A percentile compares a stretch with the other conserved stretches of the same genome.
phyloP scores from a whole-genome alignment of 129 eudicot genomes.

The Artemisia argyi region DNA sequence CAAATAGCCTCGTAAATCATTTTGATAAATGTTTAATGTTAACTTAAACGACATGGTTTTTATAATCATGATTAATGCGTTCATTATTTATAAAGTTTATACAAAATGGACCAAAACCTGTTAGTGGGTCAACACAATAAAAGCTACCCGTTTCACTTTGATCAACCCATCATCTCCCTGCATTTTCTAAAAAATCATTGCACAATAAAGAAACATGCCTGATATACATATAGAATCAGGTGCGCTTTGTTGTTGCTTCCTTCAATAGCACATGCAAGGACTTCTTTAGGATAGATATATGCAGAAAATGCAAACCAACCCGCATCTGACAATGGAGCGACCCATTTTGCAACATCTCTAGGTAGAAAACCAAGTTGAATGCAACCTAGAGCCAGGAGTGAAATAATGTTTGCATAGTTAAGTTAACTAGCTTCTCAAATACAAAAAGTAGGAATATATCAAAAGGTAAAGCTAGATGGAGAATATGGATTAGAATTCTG shows the following conservation, averaged over 20 bases:
- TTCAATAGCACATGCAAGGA: slow-evolving; percentile 82
- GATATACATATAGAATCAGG: slow-evolving; percentile 63
- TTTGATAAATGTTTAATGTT: too few relatives aligned
- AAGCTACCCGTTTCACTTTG: too few relatives aligned
- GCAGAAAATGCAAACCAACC: slow-evolving; percentile 76
- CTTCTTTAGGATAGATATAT: slow-evolving; percentile 68
- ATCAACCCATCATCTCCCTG: too few relatives aligned
- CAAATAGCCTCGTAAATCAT: too few relatives aligned
- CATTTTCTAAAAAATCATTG: not conserved
- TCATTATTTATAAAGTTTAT: too few relatives aligned
- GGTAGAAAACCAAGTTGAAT: slow-evolving; percentile 90
- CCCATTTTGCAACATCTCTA: slow-evolving; percentile 76
- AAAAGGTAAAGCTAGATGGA: not conserved
- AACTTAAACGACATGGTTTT: too few relatives aligned
- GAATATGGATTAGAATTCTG: not conserved
- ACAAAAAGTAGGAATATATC: not conserved
- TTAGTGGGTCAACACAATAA: too few relatives aligned
- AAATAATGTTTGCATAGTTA: slow-evolving; percentile 11
- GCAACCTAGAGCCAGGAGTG: slow-evolving; percentile 40
- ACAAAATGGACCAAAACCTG: too few relatives aligned
- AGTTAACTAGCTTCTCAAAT: slow-evolving; percentile 13
- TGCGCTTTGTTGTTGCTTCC: slow-evolving; percentile 72
- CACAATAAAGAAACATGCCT: slow-evolving; percentile 45
- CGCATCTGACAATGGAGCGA: slow-evolving; percentile 72
- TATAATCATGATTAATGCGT: too few relatives aligned